Evolutionary conservation across 1,284 basidiomycete genomes (phyloP), one percentile per base, ranked within the genome.

Genomic region (Melampsora larici-populina): DNA sequence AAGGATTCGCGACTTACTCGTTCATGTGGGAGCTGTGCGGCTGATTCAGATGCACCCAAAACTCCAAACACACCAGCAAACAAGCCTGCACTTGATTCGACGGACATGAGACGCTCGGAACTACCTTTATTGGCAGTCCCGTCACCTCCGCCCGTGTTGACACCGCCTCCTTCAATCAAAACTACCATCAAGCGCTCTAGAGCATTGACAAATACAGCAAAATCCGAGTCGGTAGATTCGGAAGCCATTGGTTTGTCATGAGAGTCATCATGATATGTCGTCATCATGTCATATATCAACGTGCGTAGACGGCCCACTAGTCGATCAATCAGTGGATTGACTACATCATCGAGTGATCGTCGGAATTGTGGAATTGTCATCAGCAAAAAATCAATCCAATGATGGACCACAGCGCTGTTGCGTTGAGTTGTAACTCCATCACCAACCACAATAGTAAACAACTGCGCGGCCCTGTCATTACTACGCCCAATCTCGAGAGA

Each of bases 341-440:
- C 55, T 58, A 91, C 87, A 18, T 86, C 85, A 60, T 89, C 88
- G 8, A 92, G 85, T 29, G 88, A 86, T 62, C 89, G 89, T 79
- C 92, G 91, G 81, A 93, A 92, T 80, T 92, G 90, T 0, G 92
- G 90, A 9, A 95, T 86, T 0, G 92, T 92, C 90, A 93, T 93
- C 72, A 97, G 87, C 77, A 97, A 87, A 83, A 99, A 98, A 83
- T 98, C 96, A 29, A 97, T 87, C 96, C 96, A 99, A 82, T 97
- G 92, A 82, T 96, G 93, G 17, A 97, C 85, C 29, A 95, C 87
- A 0, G 92, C 87, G 26, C 90, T 89, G 84, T 95, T 96, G 29
- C 87, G 85, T 6, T 87, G 85, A 5, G 86, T 84, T 5, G 89
- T 86, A 60, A 98, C 89, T 0, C 92, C 96, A 81, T 94, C 91